Evolutionary conservation across 192 early-diverging fungal genomes (phyloP).

Genomic region (Podila verticillata): DNA sequence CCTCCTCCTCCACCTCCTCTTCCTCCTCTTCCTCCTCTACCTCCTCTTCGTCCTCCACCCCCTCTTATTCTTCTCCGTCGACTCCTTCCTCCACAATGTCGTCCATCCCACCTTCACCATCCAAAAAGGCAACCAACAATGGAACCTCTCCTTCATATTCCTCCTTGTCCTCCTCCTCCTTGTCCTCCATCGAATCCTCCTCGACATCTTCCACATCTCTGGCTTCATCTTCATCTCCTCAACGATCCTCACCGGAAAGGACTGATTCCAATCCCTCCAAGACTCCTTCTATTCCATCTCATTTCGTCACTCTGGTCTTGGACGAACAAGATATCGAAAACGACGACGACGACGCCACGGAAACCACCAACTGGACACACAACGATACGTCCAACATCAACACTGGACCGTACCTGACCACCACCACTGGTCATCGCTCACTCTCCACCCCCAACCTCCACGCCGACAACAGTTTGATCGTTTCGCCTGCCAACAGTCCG

Average conservation of each 20-base stretch:
- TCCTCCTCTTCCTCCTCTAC: not conserved
- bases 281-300: not conserved
- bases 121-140: not conserved
- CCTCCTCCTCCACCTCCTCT: not conserved
- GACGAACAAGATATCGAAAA: not conserved
- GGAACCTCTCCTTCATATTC: not conserved
- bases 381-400: not conserved
- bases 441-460: constrained; percentile 5
- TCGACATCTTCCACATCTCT: not conserved
- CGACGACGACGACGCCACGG: constrained; percentile 7
- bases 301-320: not conserved
- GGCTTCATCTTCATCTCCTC: not conserved
- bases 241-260: not conserved
- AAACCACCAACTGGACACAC: not conserved
- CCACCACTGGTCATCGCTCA: not conserved
- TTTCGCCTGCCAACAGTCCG: constrained; percentile 5
- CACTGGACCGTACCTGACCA: constrained; percentile 1
- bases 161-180: not conserved
- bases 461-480: not conserved
- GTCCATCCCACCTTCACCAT: not conserved
- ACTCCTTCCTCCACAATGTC: not conserved
- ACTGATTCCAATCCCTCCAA: not conserved
- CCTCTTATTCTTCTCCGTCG: not conserved
- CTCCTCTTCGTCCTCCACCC: not conserved
- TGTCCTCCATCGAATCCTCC: not conserved